These are phyloP conservation scores for Clathrospora elynae DNA, from an alignment of 2,329 filamentous ascomycete genomes.

Conservation along the genomic window DNA sequence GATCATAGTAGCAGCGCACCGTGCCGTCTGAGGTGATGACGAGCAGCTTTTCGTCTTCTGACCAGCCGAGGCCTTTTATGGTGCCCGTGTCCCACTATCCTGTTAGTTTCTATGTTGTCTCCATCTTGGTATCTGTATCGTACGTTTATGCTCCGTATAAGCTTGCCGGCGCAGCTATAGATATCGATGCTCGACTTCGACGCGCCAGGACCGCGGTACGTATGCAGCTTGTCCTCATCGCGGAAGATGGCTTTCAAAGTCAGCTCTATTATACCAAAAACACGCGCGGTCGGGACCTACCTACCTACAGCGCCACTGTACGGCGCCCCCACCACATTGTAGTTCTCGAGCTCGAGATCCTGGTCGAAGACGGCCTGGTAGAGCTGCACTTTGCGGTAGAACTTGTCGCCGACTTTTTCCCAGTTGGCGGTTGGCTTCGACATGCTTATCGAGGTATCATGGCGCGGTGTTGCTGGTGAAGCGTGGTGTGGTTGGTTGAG, in stretches of 20 bases:
- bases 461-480: slow-evolving; percentile 18
- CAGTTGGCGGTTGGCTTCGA: slow-evolving; percentile 80
- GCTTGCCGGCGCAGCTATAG: slow-evolving; percentile 89
- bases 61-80: slow-evolving; percentile 92
- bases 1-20: slow-evolving; percentile 84
- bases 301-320: slow-evolving; percentile 92
- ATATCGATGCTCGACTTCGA: slow-evolving; percentile 88
- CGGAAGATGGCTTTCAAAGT: slow-evolving; percentile 76
- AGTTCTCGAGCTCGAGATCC: slow-evolving; percentile 93
- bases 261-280: slow-evolving; percentile 22
- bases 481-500: slow-evolving; percentile 9
- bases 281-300: slow-evolving; percentile 22
- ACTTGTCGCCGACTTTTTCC: slow-evolving; percentile 90
- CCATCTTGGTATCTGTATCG: slow-evolving; percentile 18
- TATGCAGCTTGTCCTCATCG: slow-evolving; percentile 82
- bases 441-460: slow-evolving; percentile 38
- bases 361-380: slow-evolving; percentile 93
- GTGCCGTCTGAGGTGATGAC: slow-evolving; percentile 88
- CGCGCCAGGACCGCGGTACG: slow-evolving; percentile 72
- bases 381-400: slow-evolving; percentile 92
- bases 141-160: slow-evolving; percentile 76
- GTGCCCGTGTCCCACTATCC: slow-evolving; percentile 82
- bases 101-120: slow-evolving; percentile 21
- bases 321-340: slow-evolving; percentile 86
- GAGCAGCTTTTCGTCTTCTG: slow-evolving; percentile 88